Conservation (phyloP, 129 eudicot species). For the Kitagawia praeruptora region DNA sequence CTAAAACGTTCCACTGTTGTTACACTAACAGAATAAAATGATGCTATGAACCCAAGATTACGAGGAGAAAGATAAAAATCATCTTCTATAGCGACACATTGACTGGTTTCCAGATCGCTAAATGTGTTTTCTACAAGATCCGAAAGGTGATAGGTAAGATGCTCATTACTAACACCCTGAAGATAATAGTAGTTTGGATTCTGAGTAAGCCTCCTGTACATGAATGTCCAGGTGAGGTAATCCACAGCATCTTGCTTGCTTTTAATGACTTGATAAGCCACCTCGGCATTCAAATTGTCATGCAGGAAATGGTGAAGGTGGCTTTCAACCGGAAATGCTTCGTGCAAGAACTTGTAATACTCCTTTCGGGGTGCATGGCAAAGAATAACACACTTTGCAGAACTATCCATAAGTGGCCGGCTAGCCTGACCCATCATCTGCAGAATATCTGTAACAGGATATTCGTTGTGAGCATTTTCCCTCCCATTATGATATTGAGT, state of each 20-base stretch:
- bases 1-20: conserved; percentile 75
- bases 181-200: conserved; percentile 88
- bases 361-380: conserved; percentile 96
- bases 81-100: conserved; percentile 63
- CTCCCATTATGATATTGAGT: conserved; percentile 84
- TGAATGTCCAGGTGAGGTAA: conserved; percentile 87
- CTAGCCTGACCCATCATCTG: conserved; percentile 98
- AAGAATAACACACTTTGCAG: conserved; percentile 79
- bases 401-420: conserved; percentile 75
- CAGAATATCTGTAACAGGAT: conserved; percentile 79
- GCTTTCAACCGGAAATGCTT: conserved; percentile 88
- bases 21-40: conserved; percentile 72
- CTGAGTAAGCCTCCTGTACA: conserved; percentile 85
- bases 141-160: conserved; percentile 72
- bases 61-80: conserved; percentile 54
- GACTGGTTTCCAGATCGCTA: conserved; percentile 66
- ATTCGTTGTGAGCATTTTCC: conserved; percentile 85
- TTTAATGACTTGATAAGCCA: conserved; percentile 61
- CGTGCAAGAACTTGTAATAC: conserved; percentile 72
- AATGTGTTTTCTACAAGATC: conserved; percentile 85
- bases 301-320: conserved; percentile 75
- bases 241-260: conserved; percentile 92
- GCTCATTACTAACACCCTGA: conserved; percentile 83
- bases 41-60: conserved; percentile 77
- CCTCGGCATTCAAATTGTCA: conserved; percentile 78